phyloP scores from a whole-genome alignment of 805 yeast species.

The Myxozyma sirexii region DNA sequence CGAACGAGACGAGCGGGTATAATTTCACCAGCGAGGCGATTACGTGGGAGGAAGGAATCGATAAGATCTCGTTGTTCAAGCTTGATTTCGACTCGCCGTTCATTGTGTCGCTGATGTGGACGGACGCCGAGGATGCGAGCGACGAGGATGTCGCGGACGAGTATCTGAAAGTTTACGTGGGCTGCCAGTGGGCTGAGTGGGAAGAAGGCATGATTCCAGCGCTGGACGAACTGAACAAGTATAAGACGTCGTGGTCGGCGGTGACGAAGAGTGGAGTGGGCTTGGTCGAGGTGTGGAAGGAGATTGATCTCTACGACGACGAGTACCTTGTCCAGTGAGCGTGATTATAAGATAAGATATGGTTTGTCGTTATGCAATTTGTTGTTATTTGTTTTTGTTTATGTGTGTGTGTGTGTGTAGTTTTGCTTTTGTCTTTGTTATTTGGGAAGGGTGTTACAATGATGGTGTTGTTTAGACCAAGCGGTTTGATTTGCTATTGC shows the following conservation, averaged over 20 bases:
- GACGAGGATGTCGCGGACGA: conserved; percentile 36
- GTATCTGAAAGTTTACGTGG: conserved; percentile 58
- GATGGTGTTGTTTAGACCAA: too few species aligned
- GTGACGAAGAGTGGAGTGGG: conserved; percentile 70
- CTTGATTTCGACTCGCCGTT: conserved; percentile 30
- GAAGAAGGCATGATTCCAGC: conserved; percentile 67
- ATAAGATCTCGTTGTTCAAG: conserved; percentile 30
- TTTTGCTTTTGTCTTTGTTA: too few species aligned
- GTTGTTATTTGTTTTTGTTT: too few species aligned
- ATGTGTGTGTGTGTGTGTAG: too few species aligned
- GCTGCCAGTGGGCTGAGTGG: conserved; percentile 81
- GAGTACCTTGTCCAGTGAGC: conserved; percentile 5
- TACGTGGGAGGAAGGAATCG: conserved; percentile 26
- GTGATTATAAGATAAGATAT: not conserved
- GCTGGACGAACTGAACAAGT: conserved; percentile 66
- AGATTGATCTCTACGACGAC: conserved; percentile 47
- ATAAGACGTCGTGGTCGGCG: conserved; percentile 64
- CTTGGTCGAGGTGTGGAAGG: conserved; percentile 59
- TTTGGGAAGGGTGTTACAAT: too few species aligned
- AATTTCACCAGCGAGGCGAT: conserved; percentile 21
- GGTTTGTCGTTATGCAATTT: too few species aligned
- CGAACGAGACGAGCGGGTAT: conserved; percentile 24
- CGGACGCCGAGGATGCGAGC: conserved; percentile 39
- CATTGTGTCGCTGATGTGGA: conserved; percentile 28
- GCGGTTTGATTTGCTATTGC: too few species aligned